These are phyloP conservation scores for Clitoria ternatea DNA, from an alignment of 306 rosid genomes.

Conservation along the genomic window DNA sequence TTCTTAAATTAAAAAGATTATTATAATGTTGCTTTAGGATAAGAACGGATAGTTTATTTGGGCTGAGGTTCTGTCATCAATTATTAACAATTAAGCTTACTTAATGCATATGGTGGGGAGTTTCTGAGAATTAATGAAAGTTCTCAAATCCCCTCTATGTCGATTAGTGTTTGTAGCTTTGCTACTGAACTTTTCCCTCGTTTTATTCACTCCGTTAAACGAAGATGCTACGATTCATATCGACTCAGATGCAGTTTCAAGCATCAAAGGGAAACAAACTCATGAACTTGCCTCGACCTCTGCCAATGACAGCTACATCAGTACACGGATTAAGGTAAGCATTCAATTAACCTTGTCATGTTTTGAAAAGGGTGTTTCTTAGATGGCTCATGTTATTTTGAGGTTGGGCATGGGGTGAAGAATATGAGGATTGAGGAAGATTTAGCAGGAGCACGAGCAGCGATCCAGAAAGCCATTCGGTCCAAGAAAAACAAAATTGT, in stretches of 20 bases:
- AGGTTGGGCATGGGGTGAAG: slow-evolving; percentile 18
- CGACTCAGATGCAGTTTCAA: background rate
- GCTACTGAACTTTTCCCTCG: slow-evolving; percentile 16
- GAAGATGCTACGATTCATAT: slow-evolving; percentile 8
- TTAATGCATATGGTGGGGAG: background rate
- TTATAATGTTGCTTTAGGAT: background rate
- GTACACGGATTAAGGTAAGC: slow-evolving; percentile 22
- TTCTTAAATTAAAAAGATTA: background rate
- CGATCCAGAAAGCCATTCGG: slow-evolving; percentile 24
- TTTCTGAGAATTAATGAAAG: slow-evolving; percentile 22
- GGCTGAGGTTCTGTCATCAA: background rate
- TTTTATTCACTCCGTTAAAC: slow-evolving; percentile 22
- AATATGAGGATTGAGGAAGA: slow-evolving; percentile 25
- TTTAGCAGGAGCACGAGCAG: slow-evolving; percentile 22
- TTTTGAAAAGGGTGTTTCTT: background rate
- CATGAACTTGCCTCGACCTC: background rate
- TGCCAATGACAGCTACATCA: background rate
- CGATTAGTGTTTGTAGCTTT: background rate
- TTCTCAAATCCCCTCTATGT: background rate
- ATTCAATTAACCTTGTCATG: background rate
- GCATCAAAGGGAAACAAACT: background rate
- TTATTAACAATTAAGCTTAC: background rate
- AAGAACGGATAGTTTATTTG: background rate
- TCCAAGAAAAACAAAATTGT: slow-evolving; percentile 14
- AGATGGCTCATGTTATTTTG: background rate